Evolutionary conservation across 2,329 filamentous ascomycete genomes (phyloP).

Genomic region (Exophiala dermatitidis): DNA sequence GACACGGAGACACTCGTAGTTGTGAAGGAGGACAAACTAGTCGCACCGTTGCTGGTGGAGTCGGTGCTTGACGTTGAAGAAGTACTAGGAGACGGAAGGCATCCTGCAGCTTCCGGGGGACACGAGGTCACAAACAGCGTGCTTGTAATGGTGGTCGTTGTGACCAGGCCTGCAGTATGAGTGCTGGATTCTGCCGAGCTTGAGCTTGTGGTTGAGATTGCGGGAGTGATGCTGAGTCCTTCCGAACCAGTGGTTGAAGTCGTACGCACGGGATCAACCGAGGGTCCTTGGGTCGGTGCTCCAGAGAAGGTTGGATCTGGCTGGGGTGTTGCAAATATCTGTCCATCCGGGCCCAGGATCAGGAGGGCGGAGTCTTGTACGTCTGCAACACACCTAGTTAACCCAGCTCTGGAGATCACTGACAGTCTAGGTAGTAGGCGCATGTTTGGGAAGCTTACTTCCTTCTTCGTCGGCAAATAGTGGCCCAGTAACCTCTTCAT

Average conservation of each 20-base stretch:
- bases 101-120: background rate
- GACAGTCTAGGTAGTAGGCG: background rate
- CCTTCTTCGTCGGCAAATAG: conserved; percentile 17
- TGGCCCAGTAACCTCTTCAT: conserved; percentile 10
- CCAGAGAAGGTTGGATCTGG: conserved; percentile 16
- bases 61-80: background rate
- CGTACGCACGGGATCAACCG: conserved; percentile 11
- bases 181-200: background rate
- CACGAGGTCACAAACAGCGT: conserved; percentile 13
- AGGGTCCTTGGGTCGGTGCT: conserved; percentile 15
- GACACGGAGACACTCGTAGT: background rate
- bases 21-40: background rate
- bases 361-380: conserved; percentile 19
- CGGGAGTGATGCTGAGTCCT: background rate
- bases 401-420: background rate
- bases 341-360: conserved; percentile 15
- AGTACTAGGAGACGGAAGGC: background rate
- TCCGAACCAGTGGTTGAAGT: conserved; percentile 1
- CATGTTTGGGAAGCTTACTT: conserved; percentile 7
- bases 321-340: conserved; percentile 16
- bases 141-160: conserved; percentile 11
- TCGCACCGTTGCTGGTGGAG: background rate
- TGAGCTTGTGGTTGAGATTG: background rate
- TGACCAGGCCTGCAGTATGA: background rate
- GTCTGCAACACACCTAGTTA: background rate